Evolutionary conservation across 805 yeast genomes (phyloP).

Genomic region (Cyberlindnera xylosilytica): DNA sequence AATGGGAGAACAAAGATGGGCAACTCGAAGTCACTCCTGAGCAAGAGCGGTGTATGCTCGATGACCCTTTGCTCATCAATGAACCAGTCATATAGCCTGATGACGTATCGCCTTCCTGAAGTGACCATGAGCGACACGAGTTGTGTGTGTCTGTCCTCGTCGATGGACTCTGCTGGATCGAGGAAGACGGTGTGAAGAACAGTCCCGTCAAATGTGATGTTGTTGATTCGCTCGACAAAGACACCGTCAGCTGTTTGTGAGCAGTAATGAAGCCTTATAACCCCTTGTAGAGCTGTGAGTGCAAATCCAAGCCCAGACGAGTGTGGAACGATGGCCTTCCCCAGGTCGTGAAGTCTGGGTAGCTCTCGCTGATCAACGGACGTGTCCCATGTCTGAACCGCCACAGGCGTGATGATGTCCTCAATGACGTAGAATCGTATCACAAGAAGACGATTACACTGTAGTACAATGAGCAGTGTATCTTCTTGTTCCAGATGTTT

Average conservation of each 20-base stretch:
- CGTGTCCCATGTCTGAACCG: constrained; percentile 50
- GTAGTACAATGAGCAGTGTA: constrained; percentile 36
- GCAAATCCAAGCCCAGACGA: constrained; percentile 38
- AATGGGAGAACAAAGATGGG: constrained; percentile 44
- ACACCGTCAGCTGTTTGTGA: constrained; percentile 36
- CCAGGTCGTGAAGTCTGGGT: constrained; percentile 23
- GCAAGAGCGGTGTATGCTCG: constrained; percentile 37
- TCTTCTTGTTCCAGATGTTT: constrained; percentile 29
- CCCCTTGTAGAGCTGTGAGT: constrained; percentile 34
- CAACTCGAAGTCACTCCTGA: constrained; percentile 37
- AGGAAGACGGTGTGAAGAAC: constrained; percentile 42
- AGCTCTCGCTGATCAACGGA: constrained; percentile 12
- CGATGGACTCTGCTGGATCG: constrained; percentile 29
- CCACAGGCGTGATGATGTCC: constrained; percentile 33
- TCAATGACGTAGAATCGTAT: constrained; percentile 33
- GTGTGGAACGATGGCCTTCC: constrained; percentile 33
- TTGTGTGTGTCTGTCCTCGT: constrained; percentile 29
- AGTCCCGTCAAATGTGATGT: constrained; percentile 39
- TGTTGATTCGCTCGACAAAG: constrained; percentile 36
- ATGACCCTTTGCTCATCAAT: constrained; percentile 32
- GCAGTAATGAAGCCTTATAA: constrained; percentile 38
- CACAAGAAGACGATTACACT: constrained; percentile 37
- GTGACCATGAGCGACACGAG: constrained; percentile 38
- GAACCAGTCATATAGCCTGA: constrained; percentile 41
- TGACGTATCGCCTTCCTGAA: constrained; percentile 33